Base-by-base conservation (phyloP, 2,329 filamentous ascomycete genomes). In the Penicillium sp. region DNA sequence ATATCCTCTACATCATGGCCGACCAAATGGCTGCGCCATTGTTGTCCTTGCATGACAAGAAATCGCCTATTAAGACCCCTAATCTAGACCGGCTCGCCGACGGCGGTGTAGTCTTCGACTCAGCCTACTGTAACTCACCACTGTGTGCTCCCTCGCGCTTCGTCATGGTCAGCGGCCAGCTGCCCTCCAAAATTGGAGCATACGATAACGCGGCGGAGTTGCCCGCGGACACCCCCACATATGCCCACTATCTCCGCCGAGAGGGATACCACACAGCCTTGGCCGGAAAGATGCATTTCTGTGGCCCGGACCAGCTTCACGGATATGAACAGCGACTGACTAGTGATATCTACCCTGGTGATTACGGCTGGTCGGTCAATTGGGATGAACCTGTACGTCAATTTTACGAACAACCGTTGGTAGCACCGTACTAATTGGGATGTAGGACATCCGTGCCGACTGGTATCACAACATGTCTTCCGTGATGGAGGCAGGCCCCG, bases 401-500 rank as follows among this genome's bases (percentile, higher is more conserved):
- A 53, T 9, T 27, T 17, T 10, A 13, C 9, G 51, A 45, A 9
- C 45, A 45, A 9, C 48, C 21, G 9, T 6, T 13, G 27, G 19
- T 41, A 41, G 44, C 55, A 57, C 55, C 10, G 15, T 54, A 42
- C 52, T 44, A 27, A 50, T 38, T 19, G 12, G 17, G 29, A 23
- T 42, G 10, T 60, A 77, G 74, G 73, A 78, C 27, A 73, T 79
- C 44, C 85, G 93, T 45, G 86, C 93, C 42, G 93, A 97, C 77
- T 97, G 92, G 90, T 97, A 94, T 73, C 93, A 97, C 81, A 96
- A 97, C 74, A 92, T 93, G 77, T 93, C 90, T 70, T 96, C 92
- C 7, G 93, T 97, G 66, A 81, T 93, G 69, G 91, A 97, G 75
- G 93, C 93, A 0, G 93, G 93, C 10, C 86, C 89, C 31, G 96